Conservation (phyloP, 129 eudicot genomes). For the Logfia minima region DNA sequence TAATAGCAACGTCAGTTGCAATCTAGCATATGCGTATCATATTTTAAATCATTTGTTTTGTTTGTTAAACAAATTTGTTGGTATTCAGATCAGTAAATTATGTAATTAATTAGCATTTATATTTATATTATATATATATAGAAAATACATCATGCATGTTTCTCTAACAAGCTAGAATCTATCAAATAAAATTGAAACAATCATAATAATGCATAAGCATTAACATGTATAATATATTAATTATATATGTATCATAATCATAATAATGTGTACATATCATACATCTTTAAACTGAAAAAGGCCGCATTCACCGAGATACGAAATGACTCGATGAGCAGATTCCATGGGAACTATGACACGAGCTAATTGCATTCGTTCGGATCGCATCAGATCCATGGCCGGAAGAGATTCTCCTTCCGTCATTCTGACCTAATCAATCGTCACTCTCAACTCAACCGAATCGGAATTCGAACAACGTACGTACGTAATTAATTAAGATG, state of each 20-base stretch:
- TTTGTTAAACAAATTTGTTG: no score
- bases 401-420: conserved; percentile 39
- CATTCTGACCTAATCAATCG: conserved; percentile 18
- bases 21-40: no score
- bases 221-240: neutral
- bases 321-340: conserved; percentile 73
- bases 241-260: neutral
- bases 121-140: no score
- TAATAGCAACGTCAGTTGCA: neutral
- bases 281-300: conserved; percentile 86
- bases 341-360: conserved; percentile 73
- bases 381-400: conserved; percentile 79
- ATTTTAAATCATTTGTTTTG: no score
- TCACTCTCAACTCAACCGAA: conserved; percentile 19
- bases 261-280: conserved; percentile 19
- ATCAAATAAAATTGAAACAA: conserved; percentile 3
- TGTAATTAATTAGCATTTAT: no score
- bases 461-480: conserved; percentile 13
- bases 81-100: no score
- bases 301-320: conserved; percentile 82
- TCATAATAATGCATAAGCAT: conserved; percentile 6
- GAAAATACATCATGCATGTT: neutral
- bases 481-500: neutral
- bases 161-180: neutral
- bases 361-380: conserved; percentile 78